Evolutionary conservation across 2,329 filamentous ascomycete species (phyloP).

Genomic region (Xylaria sp.): DNA sequence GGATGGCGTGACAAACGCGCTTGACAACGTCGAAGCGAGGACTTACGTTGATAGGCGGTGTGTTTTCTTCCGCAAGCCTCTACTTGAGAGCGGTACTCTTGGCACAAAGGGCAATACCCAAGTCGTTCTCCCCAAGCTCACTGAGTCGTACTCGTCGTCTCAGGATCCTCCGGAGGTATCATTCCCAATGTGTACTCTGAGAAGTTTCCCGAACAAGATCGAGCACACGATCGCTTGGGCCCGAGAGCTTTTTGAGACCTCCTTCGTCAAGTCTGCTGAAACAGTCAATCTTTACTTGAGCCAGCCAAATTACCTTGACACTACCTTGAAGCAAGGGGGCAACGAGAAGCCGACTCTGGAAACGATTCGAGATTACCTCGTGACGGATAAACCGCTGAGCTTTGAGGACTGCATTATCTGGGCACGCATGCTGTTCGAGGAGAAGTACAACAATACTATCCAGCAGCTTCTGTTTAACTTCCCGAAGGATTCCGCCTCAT

Average conservation of each 20-base stretch:
- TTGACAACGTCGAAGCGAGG: slow-evolving; percentile 97
- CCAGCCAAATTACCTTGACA: slow-evolving; percentile 89
- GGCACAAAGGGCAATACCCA: slow-evolving; percentile 99
- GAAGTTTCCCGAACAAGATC: slow-evolving; percentile 97
- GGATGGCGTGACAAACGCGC: slow-evolving; percentile 93
- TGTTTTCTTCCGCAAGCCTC: slow-evolving; percentile 97
- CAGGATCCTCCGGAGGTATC: slow-evolving; percentile 98
- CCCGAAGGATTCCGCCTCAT: slow-evolving; percentile 91
- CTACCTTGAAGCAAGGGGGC: slow-evolving; percentile 88
- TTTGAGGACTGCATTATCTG: slow-evolving; percentile 98
- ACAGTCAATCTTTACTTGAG: slow-evolving; percentile 94
- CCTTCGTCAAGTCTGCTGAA: slow-evolving; percentile 93
- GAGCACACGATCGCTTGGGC: slow-evolving; percentile 99
- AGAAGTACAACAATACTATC: slow-evolving; percentile 96
- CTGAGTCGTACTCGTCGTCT: slow-evolving; percentile 96
- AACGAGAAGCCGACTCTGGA: slow-evolving; percentile 96
- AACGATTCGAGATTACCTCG: slow-evolving; percentile 88
- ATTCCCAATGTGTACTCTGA: slow-evolving; percentile 98
- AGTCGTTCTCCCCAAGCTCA: slow-evolving; percentile 88
- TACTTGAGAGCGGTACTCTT: slow-evolving; percentile 97
- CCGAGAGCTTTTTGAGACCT: slow-evolving; percentile 93
- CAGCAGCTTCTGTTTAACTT: slow-evolving; percentile 97
- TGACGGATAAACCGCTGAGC: slow-evolving; percentile 88
- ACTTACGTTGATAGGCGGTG: slow-evolving; percentile 97
- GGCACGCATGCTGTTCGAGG: slow-evolving; percentile 94